These are phyloP conservation scores for Mucor lusitanicus DNA, from an alignment of 371 early-diverging fungal species.

Conservation along the genomic window DNA sequence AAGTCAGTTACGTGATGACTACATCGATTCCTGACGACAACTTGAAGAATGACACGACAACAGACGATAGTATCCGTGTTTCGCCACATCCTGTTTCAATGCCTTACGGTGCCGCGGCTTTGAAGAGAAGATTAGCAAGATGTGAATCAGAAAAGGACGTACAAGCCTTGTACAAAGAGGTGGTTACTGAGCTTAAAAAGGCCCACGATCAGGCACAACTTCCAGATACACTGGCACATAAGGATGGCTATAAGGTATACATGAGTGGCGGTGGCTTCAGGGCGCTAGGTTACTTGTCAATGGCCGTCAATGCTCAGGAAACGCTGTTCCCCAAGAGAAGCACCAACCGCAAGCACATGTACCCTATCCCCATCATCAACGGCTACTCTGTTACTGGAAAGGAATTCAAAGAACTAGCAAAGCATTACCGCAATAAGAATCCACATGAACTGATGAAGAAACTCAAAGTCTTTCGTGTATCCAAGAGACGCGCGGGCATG, in stretches of 20 bases:
- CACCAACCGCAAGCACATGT: conserved; percentile 30
- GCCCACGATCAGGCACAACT: conserved; percentile 34
- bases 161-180: conserved; percentile 38
- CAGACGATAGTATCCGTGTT: conserved; percentile 29
- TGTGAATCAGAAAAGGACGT: conserved; percentile 36
- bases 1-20: conserved; percentile 60
- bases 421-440: conserved; percentile 28
- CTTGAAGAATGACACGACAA: neutral
- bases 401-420: conserved; percentile 41
- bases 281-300: conserved; percentile 60
- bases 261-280: conserved; percentile 68
- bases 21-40: neutral
- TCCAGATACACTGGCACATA: conserved; percentile 30
- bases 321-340: conserved; percentile 9
- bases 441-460: conserved; percentile 36
- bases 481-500: conserved; percentile 60
- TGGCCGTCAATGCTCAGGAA: conserved; percentile 37
- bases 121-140: conserved; percentile 40
- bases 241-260: conserved; percentile 55
- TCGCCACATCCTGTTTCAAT: conserved; percentile 57
- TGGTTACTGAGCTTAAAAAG: conserved; percentile 32
- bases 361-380: conserved; percentile 66
- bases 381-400: conserved; percentile 52
- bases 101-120: conserved; percentile 63
- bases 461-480: conserved; percentile 55